Evolutionary conservation across 352 stramenopile genomes (phyloP).

Genomic region (Pythium scleroteichum): DNA sequence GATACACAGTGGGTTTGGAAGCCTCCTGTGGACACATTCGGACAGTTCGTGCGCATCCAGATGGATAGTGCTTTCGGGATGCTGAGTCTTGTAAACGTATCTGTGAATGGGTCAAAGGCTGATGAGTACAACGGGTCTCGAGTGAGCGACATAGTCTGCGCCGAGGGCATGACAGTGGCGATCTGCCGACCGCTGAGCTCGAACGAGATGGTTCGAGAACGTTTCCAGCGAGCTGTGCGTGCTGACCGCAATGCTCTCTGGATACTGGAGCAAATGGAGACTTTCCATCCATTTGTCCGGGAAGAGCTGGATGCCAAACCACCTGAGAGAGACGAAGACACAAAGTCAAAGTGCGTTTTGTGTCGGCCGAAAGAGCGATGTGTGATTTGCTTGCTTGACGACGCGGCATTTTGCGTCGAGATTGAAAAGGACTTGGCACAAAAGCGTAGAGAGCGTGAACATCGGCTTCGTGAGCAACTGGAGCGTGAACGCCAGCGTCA

Average conservation of each 20-base stretch:
- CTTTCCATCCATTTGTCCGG: slow-evolving; percentile 54
- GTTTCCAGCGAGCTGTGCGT: slow-evolving; percentile 53
- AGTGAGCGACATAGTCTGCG: slow-evolving; percentile 57
- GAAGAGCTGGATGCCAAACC: slow-evolving; percentile 14
- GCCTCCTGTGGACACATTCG: slow-evolving; percentile 54
- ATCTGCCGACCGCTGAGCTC: slow-evolving; percentile 50
- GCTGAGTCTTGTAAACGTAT: slow-evolving; percentile 47
- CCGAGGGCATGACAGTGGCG: slow-evolving; percentile 52
- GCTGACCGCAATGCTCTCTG: slow-evolving; percentile 46
- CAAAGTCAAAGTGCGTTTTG: slow-evolving; percentile 23
- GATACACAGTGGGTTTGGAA: slow-evolving; percentile 43
- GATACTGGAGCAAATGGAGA: slow-evolving; percentile 65
- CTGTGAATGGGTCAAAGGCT: slow-evolving; percentile 46
- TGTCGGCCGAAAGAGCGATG: slow-evolving; percentile 31
- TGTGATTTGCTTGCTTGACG: slow-evolving; percentile 31
- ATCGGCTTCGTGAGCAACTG: slow-evolving; percentile 18
- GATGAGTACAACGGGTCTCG: slow-evolving; percentile 53
- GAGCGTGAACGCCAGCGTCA: slow-evolving; percentile 16
- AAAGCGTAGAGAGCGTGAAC: slow-evolving; percentile 22
- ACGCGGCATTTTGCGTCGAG: slow-evolving; percentile 21
- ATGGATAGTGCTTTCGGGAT: slow-evolving; percentile 51
- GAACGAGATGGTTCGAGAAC: slow-evolving; percentile 46
- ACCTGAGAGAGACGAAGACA: background rate
- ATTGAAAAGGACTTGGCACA: slow-evolving; percentile 19
- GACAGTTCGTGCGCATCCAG: slow-evolving; percentile 61